Evolutionary conservation across 1,284 basidiomycete species (phyloP).

Genomic region (Naganishia sp.): DNA sequence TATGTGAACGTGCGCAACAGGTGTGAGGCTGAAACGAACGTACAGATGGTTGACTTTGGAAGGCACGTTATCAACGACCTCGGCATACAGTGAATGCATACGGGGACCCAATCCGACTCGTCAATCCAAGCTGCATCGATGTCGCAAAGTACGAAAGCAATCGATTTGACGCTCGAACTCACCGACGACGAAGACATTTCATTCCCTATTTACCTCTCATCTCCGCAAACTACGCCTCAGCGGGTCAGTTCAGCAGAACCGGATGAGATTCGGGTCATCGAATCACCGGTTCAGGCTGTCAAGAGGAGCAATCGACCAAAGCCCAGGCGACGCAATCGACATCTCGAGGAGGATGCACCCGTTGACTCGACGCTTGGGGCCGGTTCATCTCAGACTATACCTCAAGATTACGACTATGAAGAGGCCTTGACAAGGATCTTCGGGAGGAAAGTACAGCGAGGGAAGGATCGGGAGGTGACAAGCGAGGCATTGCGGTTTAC

Average conservation of each 20-base stretch:
- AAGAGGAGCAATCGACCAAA: not conserved
- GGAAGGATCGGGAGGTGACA: too few relatives aligned
- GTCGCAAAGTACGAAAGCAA: conserved; percentile 10
- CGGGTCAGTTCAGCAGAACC: not conserved
- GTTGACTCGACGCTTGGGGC: not conserved
- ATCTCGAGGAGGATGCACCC: not conserved
- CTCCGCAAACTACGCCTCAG: not conserved
- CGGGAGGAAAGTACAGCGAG: not conserved
- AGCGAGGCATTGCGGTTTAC: too few relatives aligned
- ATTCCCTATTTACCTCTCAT: conserved; percentile 9
- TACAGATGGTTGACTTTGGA: conserved; percentile 2
- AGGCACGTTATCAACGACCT: not conserved
- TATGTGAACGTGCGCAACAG: too few relatives aligned
- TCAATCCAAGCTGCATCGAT: not conserved
- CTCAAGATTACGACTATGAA: not conserved
- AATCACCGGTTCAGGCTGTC: not conserved
- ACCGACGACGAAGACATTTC: conserved; percentile 5
- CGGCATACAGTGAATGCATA: conserved; percentile 1
- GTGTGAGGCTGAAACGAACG: too few relatives aligned
- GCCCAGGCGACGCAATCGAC: not conserved
- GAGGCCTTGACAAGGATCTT: not conserved
- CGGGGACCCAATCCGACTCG: not conserved
- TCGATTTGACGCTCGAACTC: conserved; percentile 18
- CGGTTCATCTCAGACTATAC: not conserved
- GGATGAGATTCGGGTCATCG: conserved; percentile 9